Evolutionary conservation across 1,139 yeast species (phyloP), one percentile per base, ranked within the genome.

Genomic region (Suhomyces coccinellae): DNA sequence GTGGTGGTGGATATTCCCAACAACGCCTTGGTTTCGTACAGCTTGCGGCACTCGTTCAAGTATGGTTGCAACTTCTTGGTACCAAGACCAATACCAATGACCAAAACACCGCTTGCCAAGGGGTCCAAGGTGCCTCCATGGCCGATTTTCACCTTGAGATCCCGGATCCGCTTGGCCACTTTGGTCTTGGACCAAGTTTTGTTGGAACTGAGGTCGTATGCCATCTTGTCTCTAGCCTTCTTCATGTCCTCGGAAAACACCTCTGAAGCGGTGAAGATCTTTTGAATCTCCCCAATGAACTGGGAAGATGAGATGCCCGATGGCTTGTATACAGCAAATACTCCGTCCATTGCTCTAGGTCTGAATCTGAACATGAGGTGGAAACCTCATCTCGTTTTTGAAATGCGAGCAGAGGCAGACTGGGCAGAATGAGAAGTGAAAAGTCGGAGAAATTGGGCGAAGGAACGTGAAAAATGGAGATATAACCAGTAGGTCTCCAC

Each of bases 121-220:
- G 98, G 98, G 59, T 95, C 99, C 37, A 95, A 72, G 0, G 99
- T 93, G 6, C 99, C 99, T 7, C 99, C 99, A 65, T 95, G 99
- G 1, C 99, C 99, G 71, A 93, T 85, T 60, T 95, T 93, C 27
- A 91, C 80, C 56, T 82, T 83, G n/a, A 79, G 66, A 42, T 73
- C 69, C 38, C 77, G 67, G 29, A 77, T 69, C 44, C 75, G 75
- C 47, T 81, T 75, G 45, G 54, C 73, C 56, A 66, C 75, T 61
- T 63, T 68, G 57, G 62, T 67, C 65, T 53, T 72, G 62, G 67
- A 71, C 77, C 68, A 77, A 63, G 65, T 78, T 64, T 52, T 75
- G 69, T 55, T 80, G 62, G 63, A 74, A 61, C 56, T 77, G 63
- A 62, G 70, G 61, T 59, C 70, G 38, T 56, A 58, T 26, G 62